Percentiles rank a stretch among this genome's conserved stretches.
Evolutionary conservation across 2,329 filamentous ascomycete species (phyloP).

Genomic region (Fusarium denticulatum): DNA sequence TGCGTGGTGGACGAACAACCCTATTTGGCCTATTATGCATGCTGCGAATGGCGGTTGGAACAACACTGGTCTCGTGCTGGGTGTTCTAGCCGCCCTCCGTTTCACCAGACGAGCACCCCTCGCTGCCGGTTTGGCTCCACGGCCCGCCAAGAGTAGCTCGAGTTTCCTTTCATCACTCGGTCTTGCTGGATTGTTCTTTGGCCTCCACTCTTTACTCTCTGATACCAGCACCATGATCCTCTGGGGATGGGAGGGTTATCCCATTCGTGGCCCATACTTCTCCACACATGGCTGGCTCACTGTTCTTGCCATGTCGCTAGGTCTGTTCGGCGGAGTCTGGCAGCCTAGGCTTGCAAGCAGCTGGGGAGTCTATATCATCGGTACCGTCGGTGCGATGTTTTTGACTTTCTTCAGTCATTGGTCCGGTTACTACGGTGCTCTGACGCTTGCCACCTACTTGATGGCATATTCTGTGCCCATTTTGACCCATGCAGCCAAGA

Average conservation of each 20-base stretch:
- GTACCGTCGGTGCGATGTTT: constrained; percentile 80
- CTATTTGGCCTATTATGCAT: constrained; percentile 95
- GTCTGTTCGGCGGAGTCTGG: constrained; percentile 79
- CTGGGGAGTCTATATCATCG: constrained; percentile 82
- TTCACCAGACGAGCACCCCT: constrained; percentile 75
- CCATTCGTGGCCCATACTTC: constrained; percentile 85
- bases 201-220: constrained; percentile 89
- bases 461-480: constrained; percentile 82
- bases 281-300: constrained; percentile 92
- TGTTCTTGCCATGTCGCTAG: constrained; percentile 85
- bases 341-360: constrained; percentile 75
- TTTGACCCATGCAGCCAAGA: constrained; percentile 78
- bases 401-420: constrained; percentile 83
- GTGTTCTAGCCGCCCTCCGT: constrained; percentile 77
- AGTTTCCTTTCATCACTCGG: constrained; percentile 78
- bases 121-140: constrained; percentile 50
- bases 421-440: constrained; percentile 87
- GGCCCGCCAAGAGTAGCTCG: constrained; percentile 67
- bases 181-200: constrained; percentile 86
- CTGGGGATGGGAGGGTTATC: constrained; percentile 98
- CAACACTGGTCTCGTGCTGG: constrained; percentile 80
- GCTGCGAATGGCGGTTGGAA: constrained; percentile 92
- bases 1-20: constrained; percentile 93
- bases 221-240: constrained; percentile 99
- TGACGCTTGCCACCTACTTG: constrained; percentile 80